These are phyloP conservation scores for Candida chauliodis DNA, from an alignment of 805 yeast genomes.

Conservation along the genomic window DNA sequence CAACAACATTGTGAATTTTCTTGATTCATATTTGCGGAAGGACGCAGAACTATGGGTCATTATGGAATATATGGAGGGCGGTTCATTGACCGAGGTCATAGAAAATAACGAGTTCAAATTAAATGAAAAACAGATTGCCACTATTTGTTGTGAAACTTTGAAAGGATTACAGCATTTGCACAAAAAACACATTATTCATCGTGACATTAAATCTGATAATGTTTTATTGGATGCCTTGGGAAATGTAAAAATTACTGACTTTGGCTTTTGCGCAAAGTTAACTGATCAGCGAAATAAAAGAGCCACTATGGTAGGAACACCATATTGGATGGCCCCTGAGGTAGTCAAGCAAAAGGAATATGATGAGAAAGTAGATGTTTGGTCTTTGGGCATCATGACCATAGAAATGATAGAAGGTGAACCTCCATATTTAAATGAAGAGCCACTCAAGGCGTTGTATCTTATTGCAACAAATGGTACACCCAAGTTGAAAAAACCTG, in stretches of 20 bases:
- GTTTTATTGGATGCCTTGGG: slow-evolving; percentile 43
- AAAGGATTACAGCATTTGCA: slow-evolving; percentile 91
- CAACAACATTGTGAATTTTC: slow-evolving; percentile 88
- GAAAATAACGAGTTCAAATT: slow-evolving; percentile 74
- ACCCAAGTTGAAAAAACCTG: slow-evolving; percentile 70
- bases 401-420: slow-evolving; percentile 86
- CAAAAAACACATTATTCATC: slow-evolving; percentile 84
- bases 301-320: slow-evolving; percentile 86
- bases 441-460: slow-evolving; percentile 72
- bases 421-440: slow-evolving; percentile 79
- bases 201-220: slow-evolving; percentile 46
- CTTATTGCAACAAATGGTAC: slow-evolving; percentile 80
- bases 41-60: slow-evolving; percentile 92
- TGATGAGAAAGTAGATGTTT: slow-evolving; percentile 77
- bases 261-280: slow-evolving; percentile 64
- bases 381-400: slow-evolving; percentile 84
- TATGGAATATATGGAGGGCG: slow-evolving; percentile 99
- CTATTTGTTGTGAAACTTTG: slow-evolving; percentile 85
- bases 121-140: slow-evolving; percentile 85
- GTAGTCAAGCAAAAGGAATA: slow-evolving; percentile 77
- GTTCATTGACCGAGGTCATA: slow-evolving; percentile 92
- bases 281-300: slow-evolving; percentile 70
- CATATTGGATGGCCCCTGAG: slow-evolving; percentile 91
- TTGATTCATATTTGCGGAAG: slow-evolving; percentile 84
- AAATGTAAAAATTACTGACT: slow-evolving; percentile 44